Evolutionary conservation across 75 land plant genomes (phyloP).

Genomic region (Cupressus sempervirens): DNA sequence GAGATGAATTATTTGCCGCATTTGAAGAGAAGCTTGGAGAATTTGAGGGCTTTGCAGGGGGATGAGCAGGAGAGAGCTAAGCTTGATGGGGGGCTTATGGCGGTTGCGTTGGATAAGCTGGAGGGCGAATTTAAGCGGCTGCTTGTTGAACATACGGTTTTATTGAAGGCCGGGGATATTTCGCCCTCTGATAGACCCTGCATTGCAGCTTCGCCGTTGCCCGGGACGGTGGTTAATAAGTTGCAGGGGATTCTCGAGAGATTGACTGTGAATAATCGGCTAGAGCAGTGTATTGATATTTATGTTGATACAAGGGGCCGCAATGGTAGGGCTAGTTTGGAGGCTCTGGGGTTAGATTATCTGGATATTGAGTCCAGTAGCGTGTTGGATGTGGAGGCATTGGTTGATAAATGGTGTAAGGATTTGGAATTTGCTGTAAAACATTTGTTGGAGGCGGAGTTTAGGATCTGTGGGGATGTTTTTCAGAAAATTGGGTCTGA

Average conservation of each 20-base stretch:
- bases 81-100: slow-evolving; percentile 57
- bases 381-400: slow-evolving; percentile 34
- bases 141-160: slow-evolving; percentile 38
- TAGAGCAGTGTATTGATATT: slow-evolving; percentile 27
- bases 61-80: slow-evolving; percentile 9
- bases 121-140: slow-evolving; percentile 57
- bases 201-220: slow-evolving; percentile 19
- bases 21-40: slow-evolving; percentile 21
- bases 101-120: slow-evolving; percentile 49
- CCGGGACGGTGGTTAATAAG: slow-evolving; percentile 37
- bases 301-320: slow-evolving; percentile 29
- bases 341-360: slow-evolving; percentile 46
- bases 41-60: slow-evolving; percentile 30
- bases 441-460: slow-evolving; percentile 53
- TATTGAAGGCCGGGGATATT: neutral
- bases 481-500: slow-evolving; percentile 39
- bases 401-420: slow-evolving; percentile 47
- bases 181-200: slow-evolving; percentile 18
- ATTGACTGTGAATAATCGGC: slow-evolving; percentile 34
- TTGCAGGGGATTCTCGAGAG: slow-evolving; percentile 44
- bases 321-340: slow-evolving; percentile 26
- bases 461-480: slow-evolving; percentile 50
- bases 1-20: slow-evolving; percentile 20
- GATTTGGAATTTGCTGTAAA: slow-evolving; percentile 70
- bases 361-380: slow-evolving; percentile 35